Base-by-base conservation (phyloP, 225 moss, liverwort and hornwort genomes). In the Climacium dendroides region DNA sequence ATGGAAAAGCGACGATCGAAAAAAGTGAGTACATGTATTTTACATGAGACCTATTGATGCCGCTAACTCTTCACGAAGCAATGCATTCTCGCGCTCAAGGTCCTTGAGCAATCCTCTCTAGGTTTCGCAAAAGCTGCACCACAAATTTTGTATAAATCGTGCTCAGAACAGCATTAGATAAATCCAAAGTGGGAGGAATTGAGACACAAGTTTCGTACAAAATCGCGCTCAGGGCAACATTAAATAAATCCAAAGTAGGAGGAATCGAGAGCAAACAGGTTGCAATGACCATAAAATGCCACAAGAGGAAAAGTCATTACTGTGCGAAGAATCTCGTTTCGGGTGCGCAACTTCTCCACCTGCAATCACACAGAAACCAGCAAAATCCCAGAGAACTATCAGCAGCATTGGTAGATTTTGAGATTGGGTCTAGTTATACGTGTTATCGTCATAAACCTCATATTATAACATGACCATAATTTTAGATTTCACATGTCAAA, bases 71-170 rank as follows among this genome's bases (percentile, higher is more conserved):
- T 94, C 85, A 63, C 87, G 80, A 86, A 90, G 86, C 69, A 87
- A 64, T 35, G 79, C 89, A 45, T 83, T 90, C 85, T 89, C 90
- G 34, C 86, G 81, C 87, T 92, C 90, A 62, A 92, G 90, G 81
- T 88, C 86, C 84, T 92, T 62, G 30, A 62, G 62, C 92, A 72
- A 94, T 91, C 85, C 80, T 91, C 79, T 92, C 87, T 84, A 90
- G 92, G 60, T 92, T 89, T 69, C 91, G 84, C 86, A 91, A 75
- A 86, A 94, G 92, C 94, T 94, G 90, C 90, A 83, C 16, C 81
- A 41, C 84, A 79, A 67, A 37, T 79, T 57, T 47, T 65, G 80
- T 24, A 82, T 37, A 78, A 80, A 81, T 24, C 8, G 55, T 3
- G 60, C 37, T 84, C 19, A 59, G 35, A 34, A 74, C 50, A 70